phyloP scores from a whole-genome alignment of 2,329 filamentous ascomycete species.

The Calycina herbarum region DNA sequence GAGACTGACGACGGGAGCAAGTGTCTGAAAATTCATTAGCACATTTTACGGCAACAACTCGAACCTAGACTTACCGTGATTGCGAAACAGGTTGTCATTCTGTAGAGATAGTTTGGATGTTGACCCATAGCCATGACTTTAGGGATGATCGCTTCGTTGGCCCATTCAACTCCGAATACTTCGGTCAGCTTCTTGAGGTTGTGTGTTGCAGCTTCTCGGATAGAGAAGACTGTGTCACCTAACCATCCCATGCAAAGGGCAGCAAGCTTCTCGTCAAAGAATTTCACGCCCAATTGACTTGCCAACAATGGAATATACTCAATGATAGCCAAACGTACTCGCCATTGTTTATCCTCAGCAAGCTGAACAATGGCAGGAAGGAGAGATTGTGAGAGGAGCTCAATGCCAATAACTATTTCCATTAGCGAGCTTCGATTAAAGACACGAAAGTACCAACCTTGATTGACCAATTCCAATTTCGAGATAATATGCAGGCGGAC shows the following conservation, averaged over 20 bases:
- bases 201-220: slow-evolving; percentile 93
- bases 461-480: slow-evolving; percentile 98
- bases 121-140: slow-evolving; percentile 99
- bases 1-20: slow-evolving; percentile 88
- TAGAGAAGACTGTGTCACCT: slow-evolving; percentile 97
- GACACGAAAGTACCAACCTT: slow-evolving; percentile 57
- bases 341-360: slow-evolving; percentile 99
- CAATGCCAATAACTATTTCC: slow-evolving; percentile 85
- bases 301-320: slow-evolving; percentile 98
- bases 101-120: slow-evolving; percentile 97
- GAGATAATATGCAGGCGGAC: slow-evolving; percentile 98
- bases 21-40: slow-evolving; percentile 62
- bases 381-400: slow-evolving; percentile 91
- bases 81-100: slow-evolving; percentile 99
- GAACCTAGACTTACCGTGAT: slow-evolving; percentile 74
- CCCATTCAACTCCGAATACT: slow-evolving; percentile 98
- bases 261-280: slow-evolving; percentile 97
- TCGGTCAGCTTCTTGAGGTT: slow-evolving; percentile 98
- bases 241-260: slow-evolving; percentile 98
- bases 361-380: slow-evolving; percentile 96
- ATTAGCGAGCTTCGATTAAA: slow-evolving; percentile 23
- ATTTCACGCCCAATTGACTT: slow-evolving; percentile 91
- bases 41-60: not conserved
- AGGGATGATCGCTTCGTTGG: slow-evolving; percentile 92
- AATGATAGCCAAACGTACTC: slow-evolving; percentile 95